Evolutionary conservation across 2,329 filamentous ascomycete genomes (phyloP).

Genomic region (Colletotrichum eremochloae): DNA sequence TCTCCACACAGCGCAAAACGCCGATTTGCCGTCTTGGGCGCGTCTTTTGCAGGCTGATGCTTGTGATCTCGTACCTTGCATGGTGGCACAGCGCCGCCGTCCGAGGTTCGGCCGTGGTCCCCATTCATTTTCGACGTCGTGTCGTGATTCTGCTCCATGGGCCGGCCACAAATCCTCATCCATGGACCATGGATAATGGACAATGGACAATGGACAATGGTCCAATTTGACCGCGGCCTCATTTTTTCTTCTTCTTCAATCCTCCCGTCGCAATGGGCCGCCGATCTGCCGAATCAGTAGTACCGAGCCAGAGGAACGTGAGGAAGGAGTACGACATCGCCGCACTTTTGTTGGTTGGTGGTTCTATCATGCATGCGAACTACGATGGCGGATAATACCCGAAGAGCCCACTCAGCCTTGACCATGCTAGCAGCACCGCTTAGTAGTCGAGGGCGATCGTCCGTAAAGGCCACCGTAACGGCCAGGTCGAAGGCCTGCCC

Average conservation of each 20-base stretch:
- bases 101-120: conserved; percentile 38
- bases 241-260: neutral
- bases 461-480: conserved; percentile 28
- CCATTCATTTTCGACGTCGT: conserved; percentile 38
- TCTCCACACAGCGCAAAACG: conserved; percentile 29
- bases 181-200: neutral
- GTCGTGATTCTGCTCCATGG: conserved; percentile 28
- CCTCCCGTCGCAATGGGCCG: conserved; percentile 12
- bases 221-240: conserved; percentile 11
- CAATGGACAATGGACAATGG: too few species aligned
- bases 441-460: conserved; percentile 24
- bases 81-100: conserved; percentile 31
- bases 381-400: conserved; percentile 23
- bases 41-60: conserved; percentile 32
- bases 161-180: conserved; percentile 1
- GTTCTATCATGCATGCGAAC: conserved; percentile 8
- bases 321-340: conserved; percentile 16
- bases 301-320: neutral
- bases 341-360: conserved; percentile 15
- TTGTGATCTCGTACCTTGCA: conserved; percentile 41
- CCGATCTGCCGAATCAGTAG: conserved; percentile 10
- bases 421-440: conserved; percentile 20
- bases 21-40: conserved; percentile 37
- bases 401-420: conserved; percentile 17
- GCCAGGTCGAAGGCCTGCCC: conserved; percentile 16